Evolutionary conservation across 2,329 filamentous ascomycete genomes (phyloP), one percentile per base, ranked within the genome.

Genomic region (Cladorrhinum sp.): DNA sequence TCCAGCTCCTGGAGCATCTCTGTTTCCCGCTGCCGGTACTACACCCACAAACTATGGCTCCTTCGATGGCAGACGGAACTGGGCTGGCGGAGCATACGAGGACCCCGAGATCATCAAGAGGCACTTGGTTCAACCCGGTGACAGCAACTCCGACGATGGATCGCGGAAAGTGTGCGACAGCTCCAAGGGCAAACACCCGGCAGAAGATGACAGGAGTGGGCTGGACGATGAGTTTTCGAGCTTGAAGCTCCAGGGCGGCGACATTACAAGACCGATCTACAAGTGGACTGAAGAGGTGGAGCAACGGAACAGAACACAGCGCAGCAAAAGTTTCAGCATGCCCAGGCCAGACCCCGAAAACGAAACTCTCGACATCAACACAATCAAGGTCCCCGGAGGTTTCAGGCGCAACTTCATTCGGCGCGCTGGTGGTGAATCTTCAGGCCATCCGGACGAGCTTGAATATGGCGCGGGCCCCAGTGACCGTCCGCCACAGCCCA

Each of bases 231-330:
- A 96, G 70, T 99, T 99, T 73, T 97, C 93, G 27, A 98, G 95
- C 75, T 76, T 99, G 72, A 88, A 88, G 71, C 79, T 99, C 51
- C 96, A 98, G 73, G 95, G 95, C 62, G 95, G 95, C 65, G 95
- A 99, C 73, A 89, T 97, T 60, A 97, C 93, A 23, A 83, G 95
- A 62, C 91, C 93, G 58, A 96, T 99, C 68, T 99, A 99, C 79
- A 89, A 91, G 68, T 99, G 96, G 91, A 92, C 92, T 5, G 92
- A 98, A 74, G 91, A 96, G 72, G 90, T 90, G 55, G 96, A 71
- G 80, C 85, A 51, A 85, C 87, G 66, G 36, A 82, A 81, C 62
- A 85, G 85, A 68, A 79, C 86, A 70, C 85, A 88, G 68, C 86
- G 93, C 68, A 96, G 93, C 76, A 89, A 93, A 77, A 98, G 93